phyloP scores from a whole-genome alignment of 2,329 filamentous ascomycete genomes.

The Nemania abortiva region DNA sequence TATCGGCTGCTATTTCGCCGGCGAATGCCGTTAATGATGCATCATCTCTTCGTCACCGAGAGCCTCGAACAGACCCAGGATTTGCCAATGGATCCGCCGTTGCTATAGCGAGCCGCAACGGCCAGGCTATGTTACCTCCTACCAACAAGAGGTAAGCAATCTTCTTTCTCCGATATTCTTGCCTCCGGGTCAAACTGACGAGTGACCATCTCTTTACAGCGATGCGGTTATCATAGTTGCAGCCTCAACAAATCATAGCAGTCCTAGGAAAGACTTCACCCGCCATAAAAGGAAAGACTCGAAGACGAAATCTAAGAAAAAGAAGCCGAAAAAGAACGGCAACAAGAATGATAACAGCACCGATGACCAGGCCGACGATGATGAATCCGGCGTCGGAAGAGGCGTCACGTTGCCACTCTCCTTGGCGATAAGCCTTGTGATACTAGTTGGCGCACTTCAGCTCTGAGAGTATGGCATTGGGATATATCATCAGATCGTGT shows the following conservation, averaged over 20 bases:
- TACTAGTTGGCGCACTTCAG: background rate
- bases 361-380: background rate
- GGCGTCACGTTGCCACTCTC: background rate
- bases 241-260: background rate
- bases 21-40: background rate
- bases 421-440: background rate
- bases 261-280: too few relatives aligned
- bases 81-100: background rate
- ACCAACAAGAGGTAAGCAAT: background rate
- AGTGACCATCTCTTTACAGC: background rate
- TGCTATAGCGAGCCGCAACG: background rate
- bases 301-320: background rate
- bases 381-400: constrained; percentile 6
- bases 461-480: background rate
- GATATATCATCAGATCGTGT: background rate
- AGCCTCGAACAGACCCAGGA: background rate
- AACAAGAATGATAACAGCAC: background rate
- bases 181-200: background rate
- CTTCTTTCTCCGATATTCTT: background rate
- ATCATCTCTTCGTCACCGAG: background rate
- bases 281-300: background rate
- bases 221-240: background rate
- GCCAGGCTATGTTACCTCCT: background rate
- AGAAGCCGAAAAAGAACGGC: constrained; percentile 4
- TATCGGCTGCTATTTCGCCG: background rate